Percentiles rank a stretch among this genome's conserved stretches.
These are phyloP conservation scores for Phytomonas francai DNA, from an alignment of 208 protist species.

Conservation along the genomic window DNA sequence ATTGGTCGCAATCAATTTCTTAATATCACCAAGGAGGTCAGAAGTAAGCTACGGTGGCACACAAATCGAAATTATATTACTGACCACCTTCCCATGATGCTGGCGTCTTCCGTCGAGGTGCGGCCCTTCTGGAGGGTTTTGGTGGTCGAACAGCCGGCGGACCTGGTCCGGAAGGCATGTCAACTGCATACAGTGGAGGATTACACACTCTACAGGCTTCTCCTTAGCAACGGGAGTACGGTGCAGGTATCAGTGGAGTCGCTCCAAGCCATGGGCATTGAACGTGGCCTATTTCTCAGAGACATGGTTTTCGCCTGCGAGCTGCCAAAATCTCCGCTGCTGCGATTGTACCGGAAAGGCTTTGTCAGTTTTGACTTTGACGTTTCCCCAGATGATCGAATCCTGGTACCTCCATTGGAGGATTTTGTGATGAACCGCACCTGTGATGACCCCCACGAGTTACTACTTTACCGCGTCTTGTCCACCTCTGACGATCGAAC, in stretches of 20 bases:
- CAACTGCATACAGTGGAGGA: slow-evolving; percentile 27
- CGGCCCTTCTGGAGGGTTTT: slow-evolving; percentile 52
- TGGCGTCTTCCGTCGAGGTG: slow-evolving; percentile 32
- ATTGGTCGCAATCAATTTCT: slow-evolving; percentile 97
- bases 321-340: slow-evolving; percentile 34
- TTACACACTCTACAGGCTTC: slow-evolving; percentile 35
- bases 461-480: slow-evolving; percentile 94
- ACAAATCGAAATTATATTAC: slow-evolving; percentile 50
- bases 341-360: slow-evolving; percentile 74
- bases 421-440: slow-evolving; percentile 98
- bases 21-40: slow-evolving; percentile 92
- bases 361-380: slow-evolving; percentile 86
- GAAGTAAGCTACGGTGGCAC: slow-evolving; percentile 83
- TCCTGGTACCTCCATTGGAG: slow-evolving; percentile 90
- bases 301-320: slow-evolving; percentile 45
- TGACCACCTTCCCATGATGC: slow-evolving; percentile 47
- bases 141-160: slow-evolving; percentile 24
- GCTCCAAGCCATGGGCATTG: slow-evolving; percentile 12
- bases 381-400: slow-evolving; percentile 79
- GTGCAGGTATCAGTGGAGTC: slow-evolving; percentile 7
- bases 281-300: slow-evolving; percentile 14
- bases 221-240: slow-evolving; percentile 24
- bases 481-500: slow-evolving; percentile 94
- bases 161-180: slow-evolving; percentile 20
- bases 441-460: slow-evolving; percentile 91